phyloP scores from a whole-genome alignment of 1,284 basidiomycete species.

The Moniliella sp. region DNA sequence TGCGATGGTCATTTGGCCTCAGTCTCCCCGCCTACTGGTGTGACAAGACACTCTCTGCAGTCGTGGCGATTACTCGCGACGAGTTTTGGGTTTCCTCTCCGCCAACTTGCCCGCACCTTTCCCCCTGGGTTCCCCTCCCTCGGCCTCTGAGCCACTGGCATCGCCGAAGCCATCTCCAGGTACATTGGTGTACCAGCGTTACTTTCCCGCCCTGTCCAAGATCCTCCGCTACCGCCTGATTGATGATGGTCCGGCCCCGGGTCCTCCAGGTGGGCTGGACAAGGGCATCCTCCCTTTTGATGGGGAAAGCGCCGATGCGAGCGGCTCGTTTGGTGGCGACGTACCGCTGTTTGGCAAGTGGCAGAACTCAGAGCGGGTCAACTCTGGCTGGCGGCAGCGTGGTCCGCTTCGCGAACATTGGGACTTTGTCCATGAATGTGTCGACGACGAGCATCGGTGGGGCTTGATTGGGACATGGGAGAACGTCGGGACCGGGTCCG shows the following conservation, averaged over 20 bases:
- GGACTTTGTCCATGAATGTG: conserved; percentile 9
- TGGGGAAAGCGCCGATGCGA: not conserved
- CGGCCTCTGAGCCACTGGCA: conserved; percentile 1
- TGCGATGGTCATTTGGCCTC: no score
- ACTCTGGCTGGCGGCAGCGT: conserved; percentile 23
- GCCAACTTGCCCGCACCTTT: conserved; percentile 2
- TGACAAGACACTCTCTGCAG: no score
- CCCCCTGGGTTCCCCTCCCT: conserved; percentile 4
- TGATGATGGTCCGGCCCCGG: no score
- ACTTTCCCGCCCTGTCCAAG: conserved; percentile 14
- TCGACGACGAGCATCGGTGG: conserved; percentile 6
- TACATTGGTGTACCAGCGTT: conserved; percentile 16
- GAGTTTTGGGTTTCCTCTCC: not conserved
- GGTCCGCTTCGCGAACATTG: conserved; percentile 11
- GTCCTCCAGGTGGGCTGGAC: no score
- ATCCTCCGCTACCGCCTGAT: conserved; percentile 18
- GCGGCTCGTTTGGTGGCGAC: conserved; percentile 7
- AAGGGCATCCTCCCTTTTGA: no score
- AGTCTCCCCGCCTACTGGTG: not conserved
- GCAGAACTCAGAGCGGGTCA: conserved; percentile 24
- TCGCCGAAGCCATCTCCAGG: conserved; percentile 3
- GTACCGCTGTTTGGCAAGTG: conserved; percentile 18
- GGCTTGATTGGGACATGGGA: conserved; percentile 27
- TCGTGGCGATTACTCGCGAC: not conserved
- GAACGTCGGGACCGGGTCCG: no score